Evolutionary conservation across 1,284 basidiomycete genomes (phyloP).

Genomic region (Moesziomyces antarcticus): DNA sequence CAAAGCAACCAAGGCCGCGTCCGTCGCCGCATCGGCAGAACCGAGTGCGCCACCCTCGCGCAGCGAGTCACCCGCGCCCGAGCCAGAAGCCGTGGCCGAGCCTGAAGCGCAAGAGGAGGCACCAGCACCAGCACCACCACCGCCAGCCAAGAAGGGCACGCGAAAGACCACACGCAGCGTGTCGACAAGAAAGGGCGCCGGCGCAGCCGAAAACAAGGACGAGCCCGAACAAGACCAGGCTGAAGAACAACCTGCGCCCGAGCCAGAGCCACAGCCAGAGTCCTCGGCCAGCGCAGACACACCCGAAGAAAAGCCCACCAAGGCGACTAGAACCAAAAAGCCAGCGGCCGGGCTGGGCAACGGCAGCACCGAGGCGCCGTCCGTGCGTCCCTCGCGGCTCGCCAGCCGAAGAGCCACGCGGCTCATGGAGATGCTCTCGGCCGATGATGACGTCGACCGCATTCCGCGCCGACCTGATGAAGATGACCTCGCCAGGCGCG

Average conservation of each 20-base stretch:
- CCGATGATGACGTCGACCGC: constrained; percentile 35
- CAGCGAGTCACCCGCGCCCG: background rate
- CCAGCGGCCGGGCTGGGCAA: constrained; percentile 29
- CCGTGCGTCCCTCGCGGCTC: constrained; percentile 25
- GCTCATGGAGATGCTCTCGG: constrained; percentile 28
- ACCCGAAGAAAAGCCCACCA: background rate
- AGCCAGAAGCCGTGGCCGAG: background rate
- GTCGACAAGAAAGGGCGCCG: constrained; percentile 21
- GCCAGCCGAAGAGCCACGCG: constrained; percentile 43
- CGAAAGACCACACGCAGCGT: constrained; percentile 25
- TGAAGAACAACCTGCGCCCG: constrained; percentile 15
- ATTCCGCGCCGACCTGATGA: constrained; percentile 31
- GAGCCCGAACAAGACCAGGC: background rate
- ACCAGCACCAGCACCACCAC: constrained; percentile 2
- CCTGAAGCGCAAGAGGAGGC: constrained; percentile 13
- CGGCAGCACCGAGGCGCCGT: constrained; percentile 10
- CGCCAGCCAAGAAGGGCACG: constrained; percentile 14
- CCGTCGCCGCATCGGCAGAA: constrained; percentile 3
- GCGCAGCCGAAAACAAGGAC: constrained; percentile 3
- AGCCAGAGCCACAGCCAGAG: constrained; percentile 4
- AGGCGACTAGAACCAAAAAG: constrained; percentile 12
- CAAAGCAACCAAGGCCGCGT: constrained; percentile 19
- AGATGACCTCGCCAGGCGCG: constrained; percentile 27
- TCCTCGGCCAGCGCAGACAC: too few species aligned
- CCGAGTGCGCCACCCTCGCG: background rate